These are phyloP conservation scores for Biancaea sappan DNA, from an alignment of 306 rosid genomes.

Conservation along the genomic window DNA sequence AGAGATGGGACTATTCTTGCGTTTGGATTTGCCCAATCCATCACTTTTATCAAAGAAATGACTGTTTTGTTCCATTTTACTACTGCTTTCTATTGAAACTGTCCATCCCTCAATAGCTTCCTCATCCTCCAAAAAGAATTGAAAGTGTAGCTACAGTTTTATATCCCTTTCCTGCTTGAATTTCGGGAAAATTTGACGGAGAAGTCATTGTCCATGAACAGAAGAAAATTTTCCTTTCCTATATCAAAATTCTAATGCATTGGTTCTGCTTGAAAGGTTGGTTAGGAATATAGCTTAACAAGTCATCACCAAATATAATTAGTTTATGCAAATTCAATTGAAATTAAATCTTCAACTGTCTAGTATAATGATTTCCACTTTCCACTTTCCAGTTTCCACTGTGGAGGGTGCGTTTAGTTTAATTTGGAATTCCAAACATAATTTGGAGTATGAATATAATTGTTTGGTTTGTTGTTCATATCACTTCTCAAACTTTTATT, in stretches of 20 bases:
- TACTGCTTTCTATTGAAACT: slow-evolving; percentile 40
- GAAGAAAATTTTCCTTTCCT: slow-evolving; percentile 41
- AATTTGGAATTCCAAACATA: too few relatives aligned
- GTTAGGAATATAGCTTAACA: too few relatives aligned
- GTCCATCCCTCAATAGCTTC: slow-evolving; percentile 36
- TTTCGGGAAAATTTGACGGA: slow-evolving; percentile 58
- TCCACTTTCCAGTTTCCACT: too few relatives aligned
- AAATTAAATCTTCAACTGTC: slow-evolving; percentile 34
- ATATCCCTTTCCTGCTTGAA: slow-evolving; percentile 52
- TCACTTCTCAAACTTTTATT: too few relatives aligned
- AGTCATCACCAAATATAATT: too few relatives aligned
- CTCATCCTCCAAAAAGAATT: slow-evolving; percentile 49
- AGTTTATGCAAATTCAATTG: slow-evolving; percentile 32
- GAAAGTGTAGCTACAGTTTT: slow-evolving; percentile 29
- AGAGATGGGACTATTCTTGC: slow-evolving; percentile 15
- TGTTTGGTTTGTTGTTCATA: too few relatives aligned
- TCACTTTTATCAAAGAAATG: slow-evolving; percentile 28
- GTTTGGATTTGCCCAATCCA: slow-evolving; percentile 40
- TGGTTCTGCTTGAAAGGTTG: slow-evolving; percentile 33
- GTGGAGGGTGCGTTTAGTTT: too few relatives aligned
- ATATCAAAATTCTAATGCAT: slow-evolving; percentile 19
- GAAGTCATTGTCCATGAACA: slow-evolving; percentile 60
- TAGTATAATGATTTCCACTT: too few relatives aligned
- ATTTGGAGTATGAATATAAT: too few relatives aligned
- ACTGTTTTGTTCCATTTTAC: slow-evolving; percentile 36